These are phyloP conservation scores for Patellifolia procumbens DNA, from an alignment of 179 eudicot genomes.

Conservation along the genomic window DNA sequence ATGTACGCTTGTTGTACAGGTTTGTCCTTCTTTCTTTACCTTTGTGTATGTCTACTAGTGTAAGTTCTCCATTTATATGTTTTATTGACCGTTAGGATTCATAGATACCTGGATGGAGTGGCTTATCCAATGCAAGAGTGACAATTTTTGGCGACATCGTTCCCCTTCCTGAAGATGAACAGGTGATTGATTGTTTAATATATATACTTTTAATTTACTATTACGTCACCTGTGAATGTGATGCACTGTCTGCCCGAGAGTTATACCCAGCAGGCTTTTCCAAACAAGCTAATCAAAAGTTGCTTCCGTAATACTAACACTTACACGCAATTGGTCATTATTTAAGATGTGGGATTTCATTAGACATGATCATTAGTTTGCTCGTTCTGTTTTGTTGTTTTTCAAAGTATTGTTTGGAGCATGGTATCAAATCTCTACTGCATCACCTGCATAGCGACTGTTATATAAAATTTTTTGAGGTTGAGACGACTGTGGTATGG, in stretches of 20 bases:
- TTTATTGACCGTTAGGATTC: conserved; percentile 42
- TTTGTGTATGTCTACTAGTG: not conserved
- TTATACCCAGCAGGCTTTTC: not conserved
- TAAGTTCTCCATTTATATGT: conserved; percentile 31
- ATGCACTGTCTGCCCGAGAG: not conserved
- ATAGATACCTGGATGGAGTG: conserved; percentile 99
- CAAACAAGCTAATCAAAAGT: not conserved
- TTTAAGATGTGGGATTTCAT: not conserved
- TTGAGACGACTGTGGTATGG: too few species aligned
- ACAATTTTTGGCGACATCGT: conserved; percentile 90
- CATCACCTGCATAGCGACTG: too few species aligned
- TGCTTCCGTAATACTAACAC: not conserved
- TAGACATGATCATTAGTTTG: not conserved
- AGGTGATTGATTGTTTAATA: conserved; percentile 66
- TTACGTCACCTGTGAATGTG: too few species aligned
- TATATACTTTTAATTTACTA: not conserved
- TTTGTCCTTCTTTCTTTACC: conserved; percentile 28
- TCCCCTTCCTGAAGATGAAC: conserved; percentile 87
- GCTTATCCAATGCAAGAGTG: conserved; percentile 98
- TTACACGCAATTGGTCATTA: not conserved
- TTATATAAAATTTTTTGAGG: too few species aligned
- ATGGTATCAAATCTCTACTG: too few species aligned
- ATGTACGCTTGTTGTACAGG: conserved; percentile 99
- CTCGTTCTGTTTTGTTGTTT: not conserved
- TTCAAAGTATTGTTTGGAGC: not conserved